phyloP scores from a whole-genome alignment of 148 eudicot species.

The Rhododendron williamsianum region DNA sequence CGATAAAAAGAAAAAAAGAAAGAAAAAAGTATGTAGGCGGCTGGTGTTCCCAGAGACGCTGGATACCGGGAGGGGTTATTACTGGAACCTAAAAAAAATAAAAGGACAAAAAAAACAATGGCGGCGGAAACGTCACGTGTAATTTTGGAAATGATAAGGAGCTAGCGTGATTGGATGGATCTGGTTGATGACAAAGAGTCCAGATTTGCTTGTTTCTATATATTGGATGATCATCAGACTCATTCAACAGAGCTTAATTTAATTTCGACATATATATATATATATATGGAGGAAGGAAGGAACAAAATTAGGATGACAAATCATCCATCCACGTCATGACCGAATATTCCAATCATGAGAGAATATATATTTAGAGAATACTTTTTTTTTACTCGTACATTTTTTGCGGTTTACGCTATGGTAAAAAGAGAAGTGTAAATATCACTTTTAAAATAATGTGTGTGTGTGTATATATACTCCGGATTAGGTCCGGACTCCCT shows the following conservation, averaged over 20 bases:
- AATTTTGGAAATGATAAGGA: conserved; percentile 14
- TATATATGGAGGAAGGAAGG: neutral
- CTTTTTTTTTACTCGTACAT: no score
- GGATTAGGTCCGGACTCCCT: no score
- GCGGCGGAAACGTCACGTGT: neutral
- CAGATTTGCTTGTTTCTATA: neutral
- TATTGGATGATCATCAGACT: conserved; percentile 14
- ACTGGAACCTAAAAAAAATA: neutral
- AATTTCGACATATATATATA: no score
- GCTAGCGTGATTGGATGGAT: conserved; percentile 16
- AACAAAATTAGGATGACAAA: neutral
- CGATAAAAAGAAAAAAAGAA: no score
- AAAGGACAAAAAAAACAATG: no score
- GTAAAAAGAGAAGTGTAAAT: no score
- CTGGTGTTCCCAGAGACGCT: neutral
- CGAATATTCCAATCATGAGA: neutral
- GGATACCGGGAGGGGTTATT: neutral
- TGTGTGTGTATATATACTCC: no score
- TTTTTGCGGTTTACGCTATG: no score
- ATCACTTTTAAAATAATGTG: no score
- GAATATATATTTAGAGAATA: no score
- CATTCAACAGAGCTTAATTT: neutral
- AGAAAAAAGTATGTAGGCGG: neutral
- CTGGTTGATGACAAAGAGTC: conserved; percentile 19
- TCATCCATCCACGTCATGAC: neutral